A percentile compares a stretch with the other conserved stretches of the same genome.
Evolutionary conservation across 345 rosid genomes (phyloP).

Genomic region (Pistacia atlantica): DNA sequence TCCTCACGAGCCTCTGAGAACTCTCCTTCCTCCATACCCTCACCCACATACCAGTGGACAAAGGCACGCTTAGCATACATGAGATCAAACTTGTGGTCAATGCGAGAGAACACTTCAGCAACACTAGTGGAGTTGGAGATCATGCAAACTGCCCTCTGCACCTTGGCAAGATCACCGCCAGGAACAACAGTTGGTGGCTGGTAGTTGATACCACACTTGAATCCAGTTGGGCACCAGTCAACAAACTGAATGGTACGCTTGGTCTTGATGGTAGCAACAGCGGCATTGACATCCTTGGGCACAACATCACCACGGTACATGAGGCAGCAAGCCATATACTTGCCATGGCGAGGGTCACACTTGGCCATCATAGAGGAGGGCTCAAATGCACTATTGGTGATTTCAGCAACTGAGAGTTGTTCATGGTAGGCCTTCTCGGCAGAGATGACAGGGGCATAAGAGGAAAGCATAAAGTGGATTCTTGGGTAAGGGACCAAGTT

Average conservation of each 20-base stretch:
- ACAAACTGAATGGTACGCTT: slow-evolving; percentile 77
- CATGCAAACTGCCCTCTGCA: slow-evolving; percentile 82
- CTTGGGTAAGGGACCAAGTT: slow-evolving; percentile 83
- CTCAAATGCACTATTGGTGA: slow-evolving; percentile 58
- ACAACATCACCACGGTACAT: slow-evolving; percentile 87
- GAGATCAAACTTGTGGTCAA: slow-evolving; percentile 76
- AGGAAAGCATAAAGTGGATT: slow-evolving; percentile 86
- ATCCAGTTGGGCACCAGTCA: slow-evolving; percentile 85
- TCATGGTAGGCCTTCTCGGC: slow-evolving; percentile 57
- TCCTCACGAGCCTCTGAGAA: slow-evolving; percentile 83
- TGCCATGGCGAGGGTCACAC: slow-evolving; percentile 89
- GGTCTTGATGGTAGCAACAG: slow-evolving; percentile 75
- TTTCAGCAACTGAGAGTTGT: slow-evolving; percentile 63
- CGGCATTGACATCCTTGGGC: slow-evolving; percentile 77
- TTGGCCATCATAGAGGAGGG: slow-evolving; percentile 57
- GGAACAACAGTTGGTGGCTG: slow-evolving; percentile 88
- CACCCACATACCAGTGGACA: slow-evolving; percentile 83
- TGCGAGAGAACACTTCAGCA: slow-evolving; percentile 75
- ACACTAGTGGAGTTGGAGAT: slow-evolving; percentile 81
- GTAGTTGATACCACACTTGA: slow-evolving; percentile 76
- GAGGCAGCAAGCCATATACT: slow-evolving; percentile 82
- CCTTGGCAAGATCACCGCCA: slow-evolving; percentile 82
- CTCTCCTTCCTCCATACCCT: slow-evolving; percentile 89
- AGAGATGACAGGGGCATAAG: slow-evolving; percentile 78
- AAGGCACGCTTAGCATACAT: slow-evolving; percentile 81